These are phyloP conservation scores for Epithele typhae DNA, from an alignment of 768 basidiomycete species.

Conservation along the genomic window DNA sequence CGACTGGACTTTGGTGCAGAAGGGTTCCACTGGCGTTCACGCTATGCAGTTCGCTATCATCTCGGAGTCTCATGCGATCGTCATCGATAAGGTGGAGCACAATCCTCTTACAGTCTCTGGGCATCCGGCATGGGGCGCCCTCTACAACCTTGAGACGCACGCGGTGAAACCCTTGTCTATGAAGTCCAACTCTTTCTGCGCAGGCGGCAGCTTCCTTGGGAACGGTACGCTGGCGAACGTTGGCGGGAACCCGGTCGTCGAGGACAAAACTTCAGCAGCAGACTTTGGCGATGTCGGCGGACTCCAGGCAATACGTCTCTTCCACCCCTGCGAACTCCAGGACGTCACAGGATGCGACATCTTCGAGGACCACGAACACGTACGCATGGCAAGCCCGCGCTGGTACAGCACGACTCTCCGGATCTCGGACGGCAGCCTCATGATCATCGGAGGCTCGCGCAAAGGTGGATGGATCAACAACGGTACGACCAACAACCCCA, in stretches of 20 bases:
- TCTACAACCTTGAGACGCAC: conserved; percentile 68
- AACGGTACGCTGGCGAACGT: conserved; percentile 78
- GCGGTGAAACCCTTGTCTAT: conserved; percentile 56
- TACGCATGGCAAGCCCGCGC: conserved; percentile 73
- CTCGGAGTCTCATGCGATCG: conserved; percentile 63
- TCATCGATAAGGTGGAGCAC: conserved; percentile 84
- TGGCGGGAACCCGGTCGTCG: conserved; percentile 78
- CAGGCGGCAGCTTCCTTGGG: conserved; percentile 71
- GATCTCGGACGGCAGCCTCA: conserved; percentile 72
- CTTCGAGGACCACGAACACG: conserved; percentile 55
- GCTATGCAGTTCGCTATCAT: conserved; percentile 76
- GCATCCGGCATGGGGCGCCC: conserved; percentile 77
- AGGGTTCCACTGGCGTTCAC: conserved; percentile 69
- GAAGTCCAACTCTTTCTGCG: conserved; percentile 83
- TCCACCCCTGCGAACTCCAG: conserved; percentile 57
- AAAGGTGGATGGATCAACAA: conserved; percentile 89
- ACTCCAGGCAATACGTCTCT: conserved; percentile 66
- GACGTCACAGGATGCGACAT: conserved; percentile 51
- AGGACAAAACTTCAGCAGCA: conserved; percentile 54
- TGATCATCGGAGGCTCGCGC: conserved; percentile 78
- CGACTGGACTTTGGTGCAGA: conserved; percentile 57
- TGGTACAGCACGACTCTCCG: conserved; percentile 79
- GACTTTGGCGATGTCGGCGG: conserved; percentile 78
- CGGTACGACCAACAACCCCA: conserved; percentile 74
- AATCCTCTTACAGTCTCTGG: conserved; percentile 70